Conservation (phyloP, 805 yeast species). For the Pichia gijzeniarum region DNA sequence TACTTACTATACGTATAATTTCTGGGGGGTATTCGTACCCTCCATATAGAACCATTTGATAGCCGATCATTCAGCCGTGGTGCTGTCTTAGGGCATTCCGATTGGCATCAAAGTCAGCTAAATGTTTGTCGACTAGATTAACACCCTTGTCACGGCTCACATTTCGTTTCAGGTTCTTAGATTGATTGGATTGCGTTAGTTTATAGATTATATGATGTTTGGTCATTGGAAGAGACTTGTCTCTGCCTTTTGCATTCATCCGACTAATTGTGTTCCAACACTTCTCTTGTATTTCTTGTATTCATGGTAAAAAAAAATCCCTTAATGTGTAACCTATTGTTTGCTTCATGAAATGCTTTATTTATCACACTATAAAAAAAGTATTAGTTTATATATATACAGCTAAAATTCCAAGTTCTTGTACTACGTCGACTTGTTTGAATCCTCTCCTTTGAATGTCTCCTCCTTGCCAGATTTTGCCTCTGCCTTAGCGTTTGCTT, state of each 20-base stretch:
- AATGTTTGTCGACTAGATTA: conserved; percentile 63
- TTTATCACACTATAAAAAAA: no score
- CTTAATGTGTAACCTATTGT: no score
- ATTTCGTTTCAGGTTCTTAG: conserved; percentile 79
- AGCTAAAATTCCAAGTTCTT: no score
- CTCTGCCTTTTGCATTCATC: conserved; percentile 27
- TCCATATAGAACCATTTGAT: conserved; percentile 41
- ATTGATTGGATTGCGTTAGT: conserved; percentile 36
- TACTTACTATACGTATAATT: conserved; percentile 54
- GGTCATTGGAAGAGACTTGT: conserved; percentile 14
- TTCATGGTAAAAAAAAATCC: background rate
- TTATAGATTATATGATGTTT: conserved; percentile 24
- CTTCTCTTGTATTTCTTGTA: conserved; percentile 9
- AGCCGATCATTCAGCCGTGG: conserved; percentile 35
- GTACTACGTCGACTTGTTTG: no score
- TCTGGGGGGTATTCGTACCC: conserved; percentile 11
- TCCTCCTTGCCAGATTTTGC: background rate
- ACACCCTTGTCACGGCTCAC: conserved; percentile 66
- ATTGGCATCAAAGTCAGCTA: conserved; percentile 46
- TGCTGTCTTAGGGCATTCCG: conserved; percentile 25
- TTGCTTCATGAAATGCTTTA: no score
- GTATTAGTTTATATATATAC: no score
- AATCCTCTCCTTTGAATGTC: background rate
- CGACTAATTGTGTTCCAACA: conserved; percentile 52
- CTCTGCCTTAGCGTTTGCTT: conserved; percentile 19